Base-by-base conservation (phyloP, 129 eudicot genomes). In the Chrysanthemum makinoi region DNA sequence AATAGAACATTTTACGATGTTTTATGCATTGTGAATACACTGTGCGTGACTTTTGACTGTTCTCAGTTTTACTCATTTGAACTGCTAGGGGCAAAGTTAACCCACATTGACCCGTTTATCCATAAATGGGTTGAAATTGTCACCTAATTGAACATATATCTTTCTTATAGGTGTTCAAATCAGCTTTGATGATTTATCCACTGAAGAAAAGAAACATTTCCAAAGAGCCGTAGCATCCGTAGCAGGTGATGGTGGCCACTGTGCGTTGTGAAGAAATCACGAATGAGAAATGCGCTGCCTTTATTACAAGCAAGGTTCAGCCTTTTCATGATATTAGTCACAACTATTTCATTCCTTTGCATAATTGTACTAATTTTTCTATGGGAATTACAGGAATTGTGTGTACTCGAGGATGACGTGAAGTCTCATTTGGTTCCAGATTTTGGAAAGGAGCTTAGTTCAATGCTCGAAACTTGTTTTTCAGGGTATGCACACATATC, bases 161-260 rank as follows among this genome's bases (percentile, higher is more conserved):
- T n/a, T n/a, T n/a, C n/a, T n/a, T n/a, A n/a, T n/a, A n/a, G n/a
- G n/a, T n/a, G n/a, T n/a, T n/a, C n/a, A n/a, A n/a, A n/a, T n/a
- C n/a, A n/a, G n/a, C n/a, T n/a, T n/a, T n/a, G n/a, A n/a, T n/a
- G n/a, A n/a, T n/a, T n/a, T n/a, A n/a, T n/a, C n/a, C n/a, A n/a
- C n/a, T n/a, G n/a, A n/a, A n/a, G n/a, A n/a, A n/a, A n/a, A n/a
- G n/a, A n/a, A n/a, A n/a, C n/a, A n/a, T n/a, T n/a, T n/a, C n/a
- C n/a, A n/a, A n/a, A n/a, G n/a, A n/a, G n/a, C n/a, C n/a, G n/a
- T n/a, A n/a, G n/a, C n/a, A n/a, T n/a, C n/a, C n/a, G n/a, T n/a
- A n/a, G 53, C n/a, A 87, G 89, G 85, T 89, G 66, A 86, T 89
- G 96, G 96, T 89, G 70, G 93, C 96, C n/a, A 86, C 92, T 49